Conservation (phyloP, 2,329 filamentous ascomycete species). For the Capronia epimyces region DNA sequence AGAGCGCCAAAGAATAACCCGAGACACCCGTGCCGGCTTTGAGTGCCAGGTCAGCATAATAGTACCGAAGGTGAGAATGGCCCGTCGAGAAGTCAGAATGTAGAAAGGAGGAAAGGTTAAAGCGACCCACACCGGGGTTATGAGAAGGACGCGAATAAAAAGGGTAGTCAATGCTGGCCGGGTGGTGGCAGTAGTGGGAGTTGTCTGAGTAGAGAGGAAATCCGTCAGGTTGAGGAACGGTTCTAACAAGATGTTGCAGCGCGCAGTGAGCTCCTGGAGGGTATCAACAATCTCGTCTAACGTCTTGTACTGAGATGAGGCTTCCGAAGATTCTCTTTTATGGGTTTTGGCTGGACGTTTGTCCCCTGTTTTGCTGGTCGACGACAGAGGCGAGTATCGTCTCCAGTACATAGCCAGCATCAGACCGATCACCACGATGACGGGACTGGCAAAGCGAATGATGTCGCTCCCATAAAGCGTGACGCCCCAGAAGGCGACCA, state of each 20-base stretch:
- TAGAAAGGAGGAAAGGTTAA: slow-evolving; percentile 76
- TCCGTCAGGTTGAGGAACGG: slow-evolving; percentile 85
- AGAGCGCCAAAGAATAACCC: slow-evolving; percentile 87
- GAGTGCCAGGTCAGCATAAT: slow-evolving; percentile 88
- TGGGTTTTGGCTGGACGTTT: slow-evolving; percentile 46
- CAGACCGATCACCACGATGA: slow-evolving; percentile 71
- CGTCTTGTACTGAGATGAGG: slow-evolving; percentile 73
- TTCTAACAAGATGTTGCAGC: slow-evolving; percentile 87
- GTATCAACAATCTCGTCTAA: slow-evolving; percentile 96
- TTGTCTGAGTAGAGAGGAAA: slow-evolving; percentile 85
- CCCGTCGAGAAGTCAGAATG: slow-evolving; percentile 78
- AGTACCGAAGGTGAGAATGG: slow-evolving; percentile 81
- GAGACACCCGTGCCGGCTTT: slow-evolving; percentile 73
- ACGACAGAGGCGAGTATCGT: slow-evolving; percentile 83
- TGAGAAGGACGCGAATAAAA: slow-evolving; percentile 79
- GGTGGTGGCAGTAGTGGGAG: slow-evolving; percentile 84
- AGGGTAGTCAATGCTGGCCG: slow-evolving; percentile 82
- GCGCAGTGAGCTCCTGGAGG: slow-evolving; percentile 78
- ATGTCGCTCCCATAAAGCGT: slow-evolving; percentile 81
- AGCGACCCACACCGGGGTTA: slow-evolving; percentile 81
- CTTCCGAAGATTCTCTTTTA: slow-evolving; percentile 51
- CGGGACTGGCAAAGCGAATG: slow-evolving; percentile 74
- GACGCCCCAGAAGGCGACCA: slow-evolving; percentile 77
- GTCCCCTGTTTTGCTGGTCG: slow-evolving; percentile 68
- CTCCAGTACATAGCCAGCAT: slow-evolving; percentile 90